phyloP scores from a whole-genome alignment of 1,139 yeast species.

The Nakaseomyces nivariensis region DNA sequence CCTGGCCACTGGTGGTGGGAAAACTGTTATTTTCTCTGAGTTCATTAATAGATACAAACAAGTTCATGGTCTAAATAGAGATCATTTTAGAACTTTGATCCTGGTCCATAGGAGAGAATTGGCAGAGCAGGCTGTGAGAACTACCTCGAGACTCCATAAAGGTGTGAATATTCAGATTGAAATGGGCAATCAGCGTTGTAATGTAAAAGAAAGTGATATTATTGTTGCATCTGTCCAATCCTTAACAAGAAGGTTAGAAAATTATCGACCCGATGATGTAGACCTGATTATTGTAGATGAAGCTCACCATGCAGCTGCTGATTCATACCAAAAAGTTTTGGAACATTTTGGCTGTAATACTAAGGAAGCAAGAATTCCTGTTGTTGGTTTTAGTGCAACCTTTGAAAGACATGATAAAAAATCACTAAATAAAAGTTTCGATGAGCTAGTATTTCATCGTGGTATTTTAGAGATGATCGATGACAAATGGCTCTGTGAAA shows the following conservation, averaged over 20 bases:
- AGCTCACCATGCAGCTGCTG: constrained; percentile 86
- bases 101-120: constrained; percentile 79
- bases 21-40: constrained; percentile 74
- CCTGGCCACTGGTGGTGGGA: constrained; percentile 93
- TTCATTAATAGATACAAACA: constrained; percentile 41
- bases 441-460: constrained; percentile 65
- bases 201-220: constrained; percentile 43
- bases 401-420: constrained; percentile 56
- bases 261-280: constrained; percentile 43
- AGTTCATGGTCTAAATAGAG: constrained; percentile 29
- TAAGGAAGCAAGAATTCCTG: constrained; percentile 38
- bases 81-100: constrained; percentile 38
- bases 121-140: constrained; percentile 55
- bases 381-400: constrained; percentile 87
- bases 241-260: constrained; percentile 44
- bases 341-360: constrained; percentile 46
- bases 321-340: constrained; percentile 51
- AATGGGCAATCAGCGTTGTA: constrained; percentile 41
- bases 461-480: constrained; percentile 57
- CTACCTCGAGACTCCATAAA: constrained; percentile 44
- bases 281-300: constrained; percentile 80
- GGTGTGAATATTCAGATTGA: constrained; percentile 53
- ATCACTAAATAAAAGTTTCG: constrained; percentile 52
- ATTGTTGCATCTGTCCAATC: constrained; percentile 74
- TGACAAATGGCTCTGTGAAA: constrained; percentile 62